A percentile compares a stretch with the other conserved stretches of the same genome.
phyloP scores from a whole-genome alignment of 441 rosid genomes.

The Hypseocharis bilobata region DNA sequence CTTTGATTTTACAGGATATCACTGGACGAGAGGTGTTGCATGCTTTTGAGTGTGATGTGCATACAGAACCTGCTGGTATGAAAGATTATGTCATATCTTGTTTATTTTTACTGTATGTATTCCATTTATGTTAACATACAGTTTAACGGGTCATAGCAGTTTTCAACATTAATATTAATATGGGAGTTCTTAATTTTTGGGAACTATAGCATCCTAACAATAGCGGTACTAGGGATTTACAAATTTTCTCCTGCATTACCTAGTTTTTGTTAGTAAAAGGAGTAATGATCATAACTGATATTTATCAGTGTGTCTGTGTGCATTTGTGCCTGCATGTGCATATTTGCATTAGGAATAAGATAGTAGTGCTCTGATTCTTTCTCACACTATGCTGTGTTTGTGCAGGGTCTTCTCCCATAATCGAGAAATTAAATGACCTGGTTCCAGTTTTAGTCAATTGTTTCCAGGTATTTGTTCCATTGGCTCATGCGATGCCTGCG shows the following conservation, averaged over 20 bases:
- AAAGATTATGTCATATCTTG: slow-evolving; percentile 12
- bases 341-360: not conserved
- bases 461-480: slow-evolving; percentile 60
- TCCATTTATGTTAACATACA: slow-evolving; percentile 2
- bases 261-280: not conserved
- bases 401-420: slow-evolving; percentile 42
- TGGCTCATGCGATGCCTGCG: slow-evolving; percentile 35
- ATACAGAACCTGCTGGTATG: slow-evolving; percentile 49
- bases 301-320: not conserved
- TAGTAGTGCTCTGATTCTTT: slow-evolving; percentile 6
- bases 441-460: slow-evolving; percentile 59
- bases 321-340: not conserved
- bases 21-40: slow-evolving; percentile 34
- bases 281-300: not conserved
- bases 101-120: slow-evolving; percentile 5
- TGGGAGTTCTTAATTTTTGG: slow-evolving; percentile 14
- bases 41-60: slow-evolving; percentile 43
- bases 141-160: not conserved
- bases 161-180: not conserved
- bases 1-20: slow-evolving; percentile 29
- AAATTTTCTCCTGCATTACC: too few species aligned
- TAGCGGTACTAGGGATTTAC: too few species aligned
- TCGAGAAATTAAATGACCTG: slow-evolving; percentile 48
- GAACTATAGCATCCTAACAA: too few species aligned
- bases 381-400: slow-evolving; percentile 19